Percentiles rank a stretch among this genome's conserved stretches.
Conservation (phyloP, 2,329 filamentous ascomycete genomes). For the Claviceps maximensis region DNA sequence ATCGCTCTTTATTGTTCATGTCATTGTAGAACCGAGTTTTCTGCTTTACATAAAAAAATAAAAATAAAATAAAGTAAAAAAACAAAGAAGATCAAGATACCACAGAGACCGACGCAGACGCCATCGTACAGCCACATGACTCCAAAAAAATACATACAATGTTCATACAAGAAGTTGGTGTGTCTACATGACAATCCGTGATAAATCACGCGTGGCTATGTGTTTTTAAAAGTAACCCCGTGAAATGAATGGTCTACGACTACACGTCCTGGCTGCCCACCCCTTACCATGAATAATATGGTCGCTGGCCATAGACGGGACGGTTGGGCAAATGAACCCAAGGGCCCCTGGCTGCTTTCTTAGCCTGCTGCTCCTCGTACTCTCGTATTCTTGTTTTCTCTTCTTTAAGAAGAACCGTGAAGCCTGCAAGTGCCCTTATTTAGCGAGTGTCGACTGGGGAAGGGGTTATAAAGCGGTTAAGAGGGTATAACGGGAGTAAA, state of each 20-base stretch:
- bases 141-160: slow-evolving; percentile 15
- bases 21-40: background rate
- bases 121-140: slow-evolving; percentile 11
- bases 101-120: slow-evolving; percentile 3
- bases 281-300: slow-evolving; percentile 82
- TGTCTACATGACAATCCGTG: background rate
- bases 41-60: background rate
- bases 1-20: background rate
- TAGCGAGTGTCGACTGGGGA: background rate
- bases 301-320: slow-evolving; percentile 69
- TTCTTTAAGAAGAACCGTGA: slow-evolving; percentile 79
- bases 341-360: slow-evolving; percentile 59
- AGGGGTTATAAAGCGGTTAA: background rate
- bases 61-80: too few relatives aligned
- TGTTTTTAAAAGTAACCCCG: background rate
- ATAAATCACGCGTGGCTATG: background rate
- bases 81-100: background rate
- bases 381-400: slow-evolving; percentile 79
- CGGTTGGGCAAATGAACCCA: slow-evolving; percentile 85
- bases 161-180: slow-evolving; percentile 14
- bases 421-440: slow-evolving; percentile 36
- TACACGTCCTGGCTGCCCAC: background rate
- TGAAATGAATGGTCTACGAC: background rate
- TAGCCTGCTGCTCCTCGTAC: slow-evolving; percentile 63
- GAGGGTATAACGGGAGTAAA: too few relatives aligned